Evolutionary conservation across 805 yeast genomes (phyloP).

Genomic region (Wickerhamiella galacta): DNA sequence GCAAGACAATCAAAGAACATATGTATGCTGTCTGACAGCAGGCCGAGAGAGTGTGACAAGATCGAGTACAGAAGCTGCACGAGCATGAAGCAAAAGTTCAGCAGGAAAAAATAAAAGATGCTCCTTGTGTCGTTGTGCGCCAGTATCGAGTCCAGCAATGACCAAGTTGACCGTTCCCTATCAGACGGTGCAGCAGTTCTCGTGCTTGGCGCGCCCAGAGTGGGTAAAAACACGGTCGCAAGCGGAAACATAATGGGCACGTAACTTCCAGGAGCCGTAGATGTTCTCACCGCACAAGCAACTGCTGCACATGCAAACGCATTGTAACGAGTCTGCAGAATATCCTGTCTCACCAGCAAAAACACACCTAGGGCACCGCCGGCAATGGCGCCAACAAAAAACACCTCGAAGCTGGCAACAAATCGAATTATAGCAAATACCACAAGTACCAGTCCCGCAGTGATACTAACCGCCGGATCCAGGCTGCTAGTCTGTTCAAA

Average conservation of each 20-base stretch:
- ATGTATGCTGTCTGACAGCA: conserved; percentile 83
- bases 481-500: neutral
- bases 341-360: conserved; percentile 15
- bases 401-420: too few species aligned
- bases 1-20: conserved; percentile 95
- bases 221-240: conserved; percentile 3
- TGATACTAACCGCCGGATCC: too few species aligned
- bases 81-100: conserved; percentile 87
- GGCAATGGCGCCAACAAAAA: conserved; percentile 14
- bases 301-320: conserved; percentile 10
- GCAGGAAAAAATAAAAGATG: conserved; percentile 68
- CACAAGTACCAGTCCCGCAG: too few species aligned
- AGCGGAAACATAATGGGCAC: conserved; percentile 1
- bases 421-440: too few species aligned
- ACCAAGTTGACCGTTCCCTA: conserved; percentile 7
- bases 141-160: conserved; percentile 23
- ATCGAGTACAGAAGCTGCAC: conserved; percentile 84
- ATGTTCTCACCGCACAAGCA: conserved; percentile 9
- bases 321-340: conserved; percentile 18
- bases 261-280: conserved; percentile 4
- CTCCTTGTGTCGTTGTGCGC: conserved; percentile 65
- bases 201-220: conserved; percentile 2
- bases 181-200: neutral
- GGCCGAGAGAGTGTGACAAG: conserved; percentile 79
- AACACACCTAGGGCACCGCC: conserved; percentile 19